Conservation (phyloP, 2,329 filamentous ascomycete species). For the Colletotrichum sp. region DNA sequence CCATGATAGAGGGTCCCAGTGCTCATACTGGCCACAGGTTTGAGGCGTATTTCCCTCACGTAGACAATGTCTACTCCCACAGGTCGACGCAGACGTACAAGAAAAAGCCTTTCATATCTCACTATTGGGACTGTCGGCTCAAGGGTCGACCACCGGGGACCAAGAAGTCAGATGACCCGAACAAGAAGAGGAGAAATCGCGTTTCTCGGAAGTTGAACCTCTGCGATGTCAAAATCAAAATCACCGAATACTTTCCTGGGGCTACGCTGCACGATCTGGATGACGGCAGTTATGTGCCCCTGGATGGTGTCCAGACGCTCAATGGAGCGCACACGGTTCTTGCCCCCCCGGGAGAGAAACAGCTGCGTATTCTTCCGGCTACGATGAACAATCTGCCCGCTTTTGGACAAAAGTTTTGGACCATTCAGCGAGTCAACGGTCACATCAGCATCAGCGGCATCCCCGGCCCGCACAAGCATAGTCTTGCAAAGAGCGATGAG, state of each 20-base stretch:
- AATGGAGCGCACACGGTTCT: slow-evolving; percentile 22
- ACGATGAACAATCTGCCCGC: slow-evolving; percentile 5
- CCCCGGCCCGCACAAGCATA: slow-evolving; percentile 76
- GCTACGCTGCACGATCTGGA: slow-evolving; percentile 36
- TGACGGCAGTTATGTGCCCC: slow-evolving; percentile 15
- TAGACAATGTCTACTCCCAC: slow-evolving; percentile 86
- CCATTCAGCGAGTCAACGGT: slow-evolving; percentile 78
- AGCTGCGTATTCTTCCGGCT: slow-evolving; percentile 23
- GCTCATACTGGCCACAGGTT: slow-evolving; percentile 56
- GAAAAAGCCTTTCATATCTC: slow-evolving; percentile 80
- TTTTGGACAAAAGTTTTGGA: slow-evolving; percentile 65
- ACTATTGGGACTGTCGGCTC: slow-evolving; percentile 85
- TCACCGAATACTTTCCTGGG: slow-evolving; percentile 77
- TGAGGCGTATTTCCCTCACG: slow-evolving; percentile 81
- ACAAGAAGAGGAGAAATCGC: slow-evolving; percentile 83
- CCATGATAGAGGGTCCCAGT: neutral
- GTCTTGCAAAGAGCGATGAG: slow-evolving; percentile 74
- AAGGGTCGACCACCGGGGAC: slow-evolving; percentile 82
- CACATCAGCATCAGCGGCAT: slow-evolving; percentile 73
- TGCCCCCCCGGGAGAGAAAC: slow-evolving; percentile 12
- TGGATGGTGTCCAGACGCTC: slow-evolving; percentile 18
- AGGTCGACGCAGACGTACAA: slow-evolving; percentile 83
- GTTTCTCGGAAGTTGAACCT: slow-evolving; percentile 76
- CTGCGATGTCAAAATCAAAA: slow-evolving; percentile 89
- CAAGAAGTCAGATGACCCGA: slow-evolving; percentile 78